Base-by-base conservation (phyloP, 805 yeast genomes). In the Huiozyma naganishii region DNA sequence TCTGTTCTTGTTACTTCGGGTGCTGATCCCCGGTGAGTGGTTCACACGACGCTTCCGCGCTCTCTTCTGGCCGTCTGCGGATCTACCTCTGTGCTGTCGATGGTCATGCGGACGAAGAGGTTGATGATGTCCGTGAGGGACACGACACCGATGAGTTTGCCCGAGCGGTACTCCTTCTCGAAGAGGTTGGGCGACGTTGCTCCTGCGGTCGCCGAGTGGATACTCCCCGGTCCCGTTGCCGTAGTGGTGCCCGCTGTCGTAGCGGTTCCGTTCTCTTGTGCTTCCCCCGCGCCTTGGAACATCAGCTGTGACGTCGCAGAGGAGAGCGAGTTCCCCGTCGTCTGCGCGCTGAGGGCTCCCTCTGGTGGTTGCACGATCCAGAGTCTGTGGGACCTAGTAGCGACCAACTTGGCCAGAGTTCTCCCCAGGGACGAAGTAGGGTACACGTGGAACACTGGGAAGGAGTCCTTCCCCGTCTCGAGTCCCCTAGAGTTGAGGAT, bases 401-500 rank as follows among this genome's bases (percentile, higher is more conserved):
- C 97, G 10, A 90, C 97, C 52, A 90, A 70, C 62, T 92, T 90
- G 32, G 97, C 97, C 57, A 92, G 74, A 7, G 94, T 87, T 61
- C 95, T 76, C 32, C 87, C 95, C 41, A 92, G 71, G 0, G 92
- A 80, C 7, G 94, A 78, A 36, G 74, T 73, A 48, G 78, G 76
- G 49, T 85, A 81, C 27, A 90, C 96, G 61, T 90, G 95, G 73
- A 90, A 90, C 36, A 92, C 90, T 12, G 98, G 98, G 71, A 83
- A 90, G 36, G 94, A 87, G 67, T 90, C 98, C 64, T 89, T 88
- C 58, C 88, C 89, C 40, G 54, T 61, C 56, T 83, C 94, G 30
- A 90, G 72, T 17, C 98, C 98, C 58, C 95, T 80, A 44, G 81
- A 80, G 50, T 83, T 81, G 50, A 92, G 73, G 48, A 89, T 88